Evolutionary conservation across 2,329 filamentous ascomycete genomes (phyloP).

Genomic region (Aspergillus ruber): DNA sequence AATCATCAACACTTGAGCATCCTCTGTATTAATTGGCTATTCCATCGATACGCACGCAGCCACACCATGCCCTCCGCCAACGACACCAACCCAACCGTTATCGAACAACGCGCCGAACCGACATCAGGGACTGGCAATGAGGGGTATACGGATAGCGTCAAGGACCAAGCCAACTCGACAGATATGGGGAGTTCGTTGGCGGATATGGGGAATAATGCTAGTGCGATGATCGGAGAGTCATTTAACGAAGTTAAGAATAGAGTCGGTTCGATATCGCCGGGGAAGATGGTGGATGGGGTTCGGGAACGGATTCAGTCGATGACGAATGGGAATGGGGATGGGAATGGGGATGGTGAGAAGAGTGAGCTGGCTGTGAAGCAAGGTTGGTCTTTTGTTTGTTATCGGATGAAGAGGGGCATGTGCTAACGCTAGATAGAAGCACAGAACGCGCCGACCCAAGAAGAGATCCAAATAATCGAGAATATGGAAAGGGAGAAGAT

Average conservation of each 20-base stretch:
- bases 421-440: slow-evolving; percentile 2
- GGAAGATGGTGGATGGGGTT: slow-evolving; percentile 8
- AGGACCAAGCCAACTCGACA: background rate
- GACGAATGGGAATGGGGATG: slow-evolving; percentile 1
- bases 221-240: slow-evolving; percentile 7
- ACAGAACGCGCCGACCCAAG: background rate
- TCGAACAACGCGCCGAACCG: background rate
- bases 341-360: background rate
- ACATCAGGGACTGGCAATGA: background rate
- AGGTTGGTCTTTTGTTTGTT: slow-evolving; percentile 2
- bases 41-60: background rate
- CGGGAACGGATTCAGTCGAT: slow-evolving; percentile 9
- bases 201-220: slow-evolving; percentile 2
- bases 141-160: background rate
- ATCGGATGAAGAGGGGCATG: too few species aligned
- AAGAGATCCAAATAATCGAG: slow-evolving; percentile 21
- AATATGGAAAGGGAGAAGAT: slow-evolving; percentile 24
- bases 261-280: slow-evolving; percentile 3
- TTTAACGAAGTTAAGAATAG: slow-evolving; percentile 8
- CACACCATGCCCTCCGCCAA: background rate
- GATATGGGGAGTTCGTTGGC: slow-evolving; percentile 1
- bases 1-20: background rate
- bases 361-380: background rate
- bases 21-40: background rate
- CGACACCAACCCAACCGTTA: background rate